phyloP scores from a whole-genome alignment of 75 land plant genomes.

The Cupressus sempervirens region DNA sequence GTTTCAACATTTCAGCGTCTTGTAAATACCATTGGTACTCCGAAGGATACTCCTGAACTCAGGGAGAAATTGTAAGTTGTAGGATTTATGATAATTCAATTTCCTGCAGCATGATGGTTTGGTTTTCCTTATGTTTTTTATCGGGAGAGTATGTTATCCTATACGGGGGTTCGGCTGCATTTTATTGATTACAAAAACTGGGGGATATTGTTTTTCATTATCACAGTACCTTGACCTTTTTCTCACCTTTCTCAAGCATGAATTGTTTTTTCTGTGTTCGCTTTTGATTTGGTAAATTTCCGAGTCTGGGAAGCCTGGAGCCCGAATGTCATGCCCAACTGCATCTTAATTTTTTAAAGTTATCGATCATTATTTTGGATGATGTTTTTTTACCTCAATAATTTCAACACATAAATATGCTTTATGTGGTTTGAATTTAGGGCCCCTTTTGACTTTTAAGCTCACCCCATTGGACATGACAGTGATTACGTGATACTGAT shows the following conservation, averaged over 20 bases:
- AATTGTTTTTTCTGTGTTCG: background rate
- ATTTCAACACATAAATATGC: background rate
- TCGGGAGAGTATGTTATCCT: background rate
- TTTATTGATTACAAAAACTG: background rate
- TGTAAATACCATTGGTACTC: slow-evolving; percentile 66
- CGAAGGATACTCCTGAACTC: slow-evolving; percentile 75
- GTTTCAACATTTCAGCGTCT: slow-evolving; percentile 71
- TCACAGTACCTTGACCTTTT: background rate
- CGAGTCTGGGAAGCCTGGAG: background rate
- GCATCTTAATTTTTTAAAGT: no score
- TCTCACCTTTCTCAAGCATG: background rate
- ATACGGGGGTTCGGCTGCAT: background rate
- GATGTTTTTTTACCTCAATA: background rate
- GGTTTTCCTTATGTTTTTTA: background rate
- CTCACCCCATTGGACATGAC: background rate
- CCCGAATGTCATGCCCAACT: no score
- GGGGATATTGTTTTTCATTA: background rate
- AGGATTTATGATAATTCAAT: background rate
- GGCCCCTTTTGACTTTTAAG: background rate
- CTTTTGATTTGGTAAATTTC: background rate
- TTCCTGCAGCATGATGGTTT: background rate
- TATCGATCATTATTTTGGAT: background rate
- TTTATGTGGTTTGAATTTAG: background rate
- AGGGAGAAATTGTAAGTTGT: slow-evolving; percentile 12
- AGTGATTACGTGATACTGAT: background rate